These are phyloP conservation scores for Acacia acuminata DNA, from an alignment of 306 rosid genomes.

Conservation along the genomic window DNA sequence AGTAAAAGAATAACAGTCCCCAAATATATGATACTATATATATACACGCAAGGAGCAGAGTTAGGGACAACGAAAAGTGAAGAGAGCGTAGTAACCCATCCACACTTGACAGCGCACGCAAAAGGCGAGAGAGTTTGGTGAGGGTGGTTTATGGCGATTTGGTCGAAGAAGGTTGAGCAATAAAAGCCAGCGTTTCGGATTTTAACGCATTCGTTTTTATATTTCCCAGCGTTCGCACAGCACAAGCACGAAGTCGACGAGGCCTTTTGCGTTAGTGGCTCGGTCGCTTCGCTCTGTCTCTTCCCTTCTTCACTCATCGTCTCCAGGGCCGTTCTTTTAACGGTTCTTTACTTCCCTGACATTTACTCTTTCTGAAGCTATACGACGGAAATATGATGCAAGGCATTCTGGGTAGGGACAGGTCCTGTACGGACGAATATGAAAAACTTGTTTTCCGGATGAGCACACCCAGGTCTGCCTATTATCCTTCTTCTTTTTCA, in stretches of 20 bases:
- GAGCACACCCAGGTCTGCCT: conserved; percentile 83
- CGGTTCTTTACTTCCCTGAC: background rate
- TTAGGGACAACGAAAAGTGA: conserved; percentile 33
- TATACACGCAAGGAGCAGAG: conserved; percentile 31
- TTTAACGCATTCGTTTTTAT: conserved; percentile 22
- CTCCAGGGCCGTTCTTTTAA: background rate
- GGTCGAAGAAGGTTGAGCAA: conserved; percentile 42
- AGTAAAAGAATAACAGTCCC: background rate
- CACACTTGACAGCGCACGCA: conserved; percentile 20
- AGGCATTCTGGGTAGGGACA: conserved; percentile 51
- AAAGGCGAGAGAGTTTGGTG: conserved; percentile 41
- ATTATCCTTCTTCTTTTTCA: background rate
- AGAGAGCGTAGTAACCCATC: conserved; percentile 35
- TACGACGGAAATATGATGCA: background rate
- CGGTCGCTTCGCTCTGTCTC: background rate
- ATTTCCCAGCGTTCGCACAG: background rate
- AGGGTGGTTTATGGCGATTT: conserved; percentile 56
- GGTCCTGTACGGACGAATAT: conserved; percentile 76
- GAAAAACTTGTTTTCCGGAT: conserved; percentile 77
- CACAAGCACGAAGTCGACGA: background rate
- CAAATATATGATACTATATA: background rate
- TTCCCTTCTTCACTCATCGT: conserved; percentile 21
- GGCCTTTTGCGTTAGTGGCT: background rate
- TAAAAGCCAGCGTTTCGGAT: conserved; percentile 44
- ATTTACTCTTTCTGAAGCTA: background rate